Conservation (phyloP, 139 green algal genomes). For the Tetraselmis chui region DNA sequence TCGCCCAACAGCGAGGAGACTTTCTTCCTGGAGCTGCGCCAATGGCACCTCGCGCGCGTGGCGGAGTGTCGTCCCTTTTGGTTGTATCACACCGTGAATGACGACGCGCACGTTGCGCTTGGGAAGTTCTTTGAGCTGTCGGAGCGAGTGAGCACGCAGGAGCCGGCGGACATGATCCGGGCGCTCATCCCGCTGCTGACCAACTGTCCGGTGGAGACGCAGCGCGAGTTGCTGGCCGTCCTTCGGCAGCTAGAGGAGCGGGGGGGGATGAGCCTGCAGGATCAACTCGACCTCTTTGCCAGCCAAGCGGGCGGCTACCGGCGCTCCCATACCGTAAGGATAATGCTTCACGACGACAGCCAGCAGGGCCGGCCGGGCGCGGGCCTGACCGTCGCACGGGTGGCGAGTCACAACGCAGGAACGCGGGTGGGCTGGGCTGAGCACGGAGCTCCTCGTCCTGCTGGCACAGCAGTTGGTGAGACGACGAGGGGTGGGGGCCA, state of each 20-base stretch:
- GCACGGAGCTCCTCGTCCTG: no score
- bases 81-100: neutral
- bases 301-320: neutral
- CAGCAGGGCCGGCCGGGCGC: neutral
- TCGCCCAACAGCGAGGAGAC: neutral
- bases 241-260: neutral
- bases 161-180: neutral
- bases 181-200: neutral
- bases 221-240: neutral
- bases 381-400: neutral
- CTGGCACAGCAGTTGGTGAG: no score
- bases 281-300: neutral
- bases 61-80: neutral
- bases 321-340: neutral
- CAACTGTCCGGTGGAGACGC: neutral
- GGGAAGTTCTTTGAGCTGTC: neutral
- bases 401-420: neutral
- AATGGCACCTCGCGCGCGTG: neutral
- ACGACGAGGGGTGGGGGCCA: no score
- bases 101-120: neutral
- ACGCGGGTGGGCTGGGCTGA: neutral
- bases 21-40: neutral
- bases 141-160: neutral
- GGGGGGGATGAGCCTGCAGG: neutral
- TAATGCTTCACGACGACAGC: neutral